A percentile compares a stretch with the other conserved stretches of the same genome.
These are phyloP conservation scores for Naganishia vaughanmartiniae DNA, from an alignment of 768 basidiomycete genomes.

Conservation along the genomic window DNA sequence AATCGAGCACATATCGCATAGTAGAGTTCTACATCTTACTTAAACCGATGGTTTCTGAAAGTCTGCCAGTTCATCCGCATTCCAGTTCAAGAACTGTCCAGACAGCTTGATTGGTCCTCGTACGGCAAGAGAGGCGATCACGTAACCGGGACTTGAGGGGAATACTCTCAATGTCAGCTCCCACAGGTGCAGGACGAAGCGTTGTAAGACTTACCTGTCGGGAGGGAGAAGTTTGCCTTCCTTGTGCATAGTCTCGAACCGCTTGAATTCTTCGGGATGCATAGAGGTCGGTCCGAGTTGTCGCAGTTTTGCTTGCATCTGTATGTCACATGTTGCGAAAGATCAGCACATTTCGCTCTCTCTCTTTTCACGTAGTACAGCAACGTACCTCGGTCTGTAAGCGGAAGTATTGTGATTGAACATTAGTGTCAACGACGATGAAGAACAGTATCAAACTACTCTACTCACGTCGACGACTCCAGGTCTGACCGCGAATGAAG, in stretches of 20 bases:
- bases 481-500: slow-evolving; percentile 74
- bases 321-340: neutral
- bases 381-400: slow-evolving; percentile 1
- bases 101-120: slow-evolving; percentile 13
- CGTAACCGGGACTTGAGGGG: slow-evolving; percentile 32
- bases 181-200: neutral
- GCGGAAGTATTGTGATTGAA: neutral
- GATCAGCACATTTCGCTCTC: neutral
- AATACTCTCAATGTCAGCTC: too few species aligned
- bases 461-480: slow-evolving; percentile 69
- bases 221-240: slow-evolving; percentile 31
- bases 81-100: slow-evolving; percentile 36
- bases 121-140: slow-evolving; percentile 33
- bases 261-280: slow-evolving; percentile 28
- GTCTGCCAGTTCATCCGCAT: slow-evolving; percentile 28
- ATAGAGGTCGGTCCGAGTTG: slow-evolving; percentile 21
- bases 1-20: neutral
- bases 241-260: slow-evolving; percentile 31
- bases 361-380: neutral
- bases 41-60: slow-evolving; percentile 30
- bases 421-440: neutral
- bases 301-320: slow-evolving; percentile 35
- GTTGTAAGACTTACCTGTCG: slow-evolving; percentile 27
- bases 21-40: neutral
- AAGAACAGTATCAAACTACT: slow-evolving; percentile 29